These are phyloP conservation scores for Podospora anserina DNA, from an alignment of 495 filamentous ascomycete species.

Conservation along the genomic window DNA sequence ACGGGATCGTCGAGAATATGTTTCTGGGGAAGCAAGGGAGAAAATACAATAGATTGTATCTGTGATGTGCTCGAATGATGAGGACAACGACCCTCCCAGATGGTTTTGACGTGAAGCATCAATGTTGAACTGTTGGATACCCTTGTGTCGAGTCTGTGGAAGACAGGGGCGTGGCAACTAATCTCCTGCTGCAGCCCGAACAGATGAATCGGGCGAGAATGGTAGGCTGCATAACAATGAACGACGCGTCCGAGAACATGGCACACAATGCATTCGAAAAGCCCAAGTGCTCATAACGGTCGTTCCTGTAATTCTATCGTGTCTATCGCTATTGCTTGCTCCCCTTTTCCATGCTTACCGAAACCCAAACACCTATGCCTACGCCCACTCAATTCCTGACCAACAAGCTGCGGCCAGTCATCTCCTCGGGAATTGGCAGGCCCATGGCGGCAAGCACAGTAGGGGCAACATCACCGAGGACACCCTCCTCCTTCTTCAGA, in stretches of 20 bases:
- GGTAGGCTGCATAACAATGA: background rate
- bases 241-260: background rate
- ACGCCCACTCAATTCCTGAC: constrained; percentile 57
- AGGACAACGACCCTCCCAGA: background rate
- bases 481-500: constrained; percentile 75
- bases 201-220: background rate
- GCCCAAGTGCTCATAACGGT: background rate
- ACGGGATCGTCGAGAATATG: background rate
- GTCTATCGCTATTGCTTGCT: constrained; percentile 5
- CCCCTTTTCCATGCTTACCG: background rate
- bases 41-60: background rate
- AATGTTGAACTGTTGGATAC: background rate
- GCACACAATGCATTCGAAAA: background rate
- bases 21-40: background rate
- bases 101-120: background rate
- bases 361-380: constrained; percentile 1
- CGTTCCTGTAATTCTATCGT: background rate
- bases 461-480: constrained; percentile 93
- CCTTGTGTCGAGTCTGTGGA: background rate
- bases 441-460: constrained; percentile 91
- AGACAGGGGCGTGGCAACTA: background rate
- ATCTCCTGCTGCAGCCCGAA: background rate
- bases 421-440: constrained; percentile 81
- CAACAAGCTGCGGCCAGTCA: constrained; percentile 82
- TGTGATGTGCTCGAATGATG: background rate